A percentile compares a stretch with the other conserved stretches of the same genome.
Conservation (phyloP, 306 rosid genomes). For the Urtica urens region DNA sequence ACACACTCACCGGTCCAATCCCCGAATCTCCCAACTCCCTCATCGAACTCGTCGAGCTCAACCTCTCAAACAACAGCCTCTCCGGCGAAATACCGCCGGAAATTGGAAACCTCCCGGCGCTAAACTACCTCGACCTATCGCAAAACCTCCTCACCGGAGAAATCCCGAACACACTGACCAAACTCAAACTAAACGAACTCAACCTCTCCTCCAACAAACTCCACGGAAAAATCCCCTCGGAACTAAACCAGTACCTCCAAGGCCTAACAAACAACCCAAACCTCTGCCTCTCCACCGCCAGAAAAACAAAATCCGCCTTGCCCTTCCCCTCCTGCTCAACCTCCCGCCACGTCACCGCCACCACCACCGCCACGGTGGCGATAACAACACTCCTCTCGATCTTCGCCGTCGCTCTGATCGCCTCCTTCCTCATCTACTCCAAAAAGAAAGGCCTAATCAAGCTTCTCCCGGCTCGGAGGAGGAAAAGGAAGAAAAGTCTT, state of each 20-base stretch:
- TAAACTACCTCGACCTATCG: slow-evolving; percentile 62
- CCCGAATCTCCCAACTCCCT: slow-evolving; percentile 39
- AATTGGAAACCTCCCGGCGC: slow-evolving; percentile 40
- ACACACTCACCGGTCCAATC: slow-evolving; percentile 42
- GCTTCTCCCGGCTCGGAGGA: slow-evolving; percentile 7
- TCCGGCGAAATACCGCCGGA: slow-evolving; percentile 49
- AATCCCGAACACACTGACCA: slow-evolving; percentile 52
- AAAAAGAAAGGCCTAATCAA: not conserved
- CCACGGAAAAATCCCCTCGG: slow-evolving; percentile 51
- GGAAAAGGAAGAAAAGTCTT: slow-evolving; percentile 20
- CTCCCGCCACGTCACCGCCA: too few relatives aligned
- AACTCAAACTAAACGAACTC: slow-evolving; percentile 46
- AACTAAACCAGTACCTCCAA: slow-evolving; percentile 24
- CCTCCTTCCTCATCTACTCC: slow-evolving; percentile 31
- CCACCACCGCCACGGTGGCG: slow-evolving; percentile 21
- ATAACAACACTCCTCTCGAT: slow-evolving; percentile 21
- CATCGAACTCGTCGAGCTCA: slow-evolving; percentile 45
- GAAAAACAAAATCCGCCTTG: too few relatives aligned
- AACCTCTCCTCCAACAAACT: slow-evolving; percentile 49
- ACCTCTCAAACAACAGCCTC: slow-evolving; percentile 45
- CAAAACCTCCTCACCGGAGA: slow-evolving; percentile 42
- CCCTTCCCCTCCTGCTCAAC: slow-evolving; percentile 36
- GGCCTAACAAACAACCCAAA: slow-evolving; percentile 49
- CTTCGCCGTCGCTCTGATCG: slow-evolving; percentile 25
- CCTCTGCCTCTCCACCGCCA: slow-evolving; percentile 44